Evolutionary conservation across 2,329 filamentous ascomycete genomes (phyloP).

Genomic region (Hyphodiscus sp.): DNA sequence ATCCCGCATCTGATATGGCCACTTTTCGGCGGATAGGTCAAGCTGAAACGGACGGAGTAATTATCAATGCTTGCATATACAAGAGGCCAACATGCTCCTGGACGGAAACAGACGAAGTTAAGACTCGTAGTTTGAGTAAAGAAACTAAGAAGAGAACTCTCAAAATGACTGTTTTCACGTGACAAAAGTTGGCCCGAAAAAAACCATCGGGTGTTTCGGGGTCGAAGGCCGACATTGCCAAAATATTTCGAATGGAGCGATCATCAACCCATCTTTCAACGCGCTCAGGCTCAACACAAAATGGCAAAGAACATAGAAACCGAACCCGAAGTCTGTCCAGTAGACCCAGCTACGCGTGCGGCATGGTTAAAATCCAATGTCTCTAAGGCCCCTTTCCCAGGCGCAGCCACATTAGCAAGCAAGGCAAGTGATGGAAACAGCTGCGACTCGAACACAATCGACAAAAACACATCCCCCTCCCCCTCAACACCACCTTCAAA

Average conservation of each 20-base stretch:
- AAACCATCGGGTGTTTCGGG: not conserved
- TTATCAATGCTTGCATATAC: too few relatives aligned
- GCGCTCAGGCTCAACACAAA: not conserved
- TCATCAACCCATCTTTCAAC: slow-evolving; percentile 6
- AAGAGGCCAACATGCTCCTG: too few relatives aligned
- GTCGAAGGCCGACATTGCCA: slow-evolving; percentile 6
- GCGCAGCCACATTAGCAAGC: slow-evolving; percentile 25
- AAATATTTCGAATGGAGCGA: slow-evolving; percentile 2
- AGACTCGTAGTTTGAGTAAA: too few relatives aligned
- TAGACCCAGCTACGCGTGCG: slow-evolving; percentile 83
- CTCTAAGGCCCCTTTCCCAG: slow-evolving; percentile 21
- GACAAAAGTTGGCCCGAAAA: too few relatives aligned
- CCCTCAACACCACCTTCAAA: not conserved
- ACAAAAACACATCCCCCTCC: slow-evolving; percentile 34
- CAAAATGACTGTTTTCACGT: too few relatives aligned
- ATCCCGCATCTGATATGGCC: too few relatives aligned
- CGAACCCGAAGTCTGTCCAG: slow-evolving; percentile 59
- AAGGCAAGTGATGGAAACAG: slow-evolving; percentile 28
- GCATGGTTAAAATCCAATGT: slow-evolving; percentile 61
- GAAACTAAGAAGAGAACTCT: too few relatives aligned
- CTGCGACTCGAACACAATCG: slow-evolving; percentile 30
- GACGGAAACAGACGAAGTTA: too few relatives aligned
- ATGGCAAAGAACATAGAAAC: slow-evolving; percentile 27
- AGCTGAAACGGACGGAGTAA: too few relatives aligned
- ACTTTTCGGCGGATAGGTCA: too few relatives aligned